These are phyloP conservation scores for Royoungia palumana DNA, from an alignment of 768 basidiomycete genomes.

Conservation along the genomic window DNA sequence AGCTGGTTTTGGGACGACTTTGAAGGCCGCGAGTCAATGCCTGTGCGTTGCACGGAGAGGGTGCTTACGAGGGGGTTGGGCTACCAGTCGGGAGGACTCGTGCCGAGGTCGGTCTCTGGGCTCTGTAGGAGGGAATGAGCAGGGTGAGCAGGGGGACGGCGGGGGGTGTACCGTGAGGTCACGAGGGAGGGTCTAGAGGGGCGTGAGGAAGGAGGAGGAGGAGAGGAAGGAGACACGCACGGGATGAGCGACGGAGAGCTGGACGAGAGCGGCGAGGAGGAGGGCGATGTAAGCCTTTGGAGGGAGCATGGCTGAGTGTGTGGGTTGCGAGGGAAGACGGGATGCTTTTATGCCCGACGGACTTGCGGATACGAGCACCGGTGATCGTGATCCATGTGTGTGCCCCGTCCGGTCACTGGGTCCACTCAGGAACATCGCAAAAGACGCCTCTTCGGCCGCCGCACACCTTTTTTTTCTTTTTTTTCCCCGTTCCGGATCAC, in stretches of 20 bases:
- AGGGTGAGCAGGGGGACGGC: not conserved
- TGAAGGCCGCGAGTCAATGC: not conserved
- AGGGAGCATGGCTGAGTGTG: slow-evolving; percentile 15
- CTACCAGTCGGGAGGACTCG: slow-evolving; percentile 29
- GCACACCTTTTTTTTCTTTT: slow-evolving; percentile 12
- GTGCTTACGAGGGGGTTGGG: slow-evolving; percentile 10
- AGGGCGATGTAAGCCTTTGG: slow-evolving; percentile 20
- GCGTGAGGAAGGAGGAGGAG: not conserved
- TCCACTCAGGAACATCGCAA: slow-evolving; percentile 20
- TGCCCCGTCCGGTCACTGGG: slow-evolving; percentile 17
- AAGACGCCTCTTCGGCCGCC: slow-evolving; percentile 21
- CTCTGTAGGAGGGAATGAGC: slow-evolving; percentile 13
- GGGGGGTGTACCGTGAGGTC: slow-evolving; percentile 9
- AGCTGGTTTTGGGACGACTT: slow-evolving; percentile 9
- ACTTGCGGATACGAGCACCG: slow-evolving; percentile 27
- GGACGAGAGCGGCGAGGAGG: slow-evolving; percentile 19
- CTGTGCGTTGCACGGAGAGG: not conserved
- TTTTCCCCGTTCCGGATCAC: too few relatives aligned
- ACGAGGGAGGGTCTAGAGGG: slow-evolving; percentile 11
- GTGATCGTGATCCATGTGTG: slow-evolving; percentile 16
- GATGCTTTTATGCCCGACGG: not conserved
- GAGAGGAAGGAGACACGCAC: slow-evolving; percentile 6
- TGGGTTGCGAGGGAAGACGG: not conserved
- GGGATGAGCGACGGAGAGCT: slow-evolving; percentile 23
- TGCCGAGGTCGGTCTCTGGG: slow-evolving; percentile 18